Evolutionary conservation across 495 filamentous ascomycete species (phyloP).

Genomic region (Hypoxylon cercidicola): DNA sequence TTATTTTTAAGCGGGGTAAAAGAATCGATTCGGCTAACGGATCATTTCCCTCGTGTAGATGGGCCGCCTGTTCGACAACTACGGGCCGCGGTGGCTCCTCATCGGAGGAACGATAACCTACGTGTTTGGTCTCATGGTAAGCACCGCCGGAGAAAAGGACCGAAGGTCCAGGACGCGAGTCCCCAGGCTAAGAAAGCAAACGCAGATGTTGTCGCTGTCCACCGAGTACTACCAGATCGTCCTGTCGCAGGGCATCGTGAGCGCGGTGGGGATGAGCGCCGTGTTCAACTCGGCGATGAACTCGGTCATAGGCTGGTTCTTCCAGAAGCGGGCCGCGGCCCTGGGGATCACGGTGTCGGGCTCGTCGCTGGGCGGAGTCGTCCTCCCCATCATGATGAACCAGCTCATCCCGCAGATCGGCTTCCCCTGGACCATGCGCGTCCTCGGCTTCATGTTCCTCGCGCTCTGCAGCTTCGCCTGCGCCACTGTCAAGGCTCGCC

Average conservation of each 20-base stretch:
- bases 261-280: constrained; percentile 64
- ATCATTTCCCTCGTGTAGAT: constrained; percentile 44
- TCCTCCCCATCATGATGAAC: constrained; percentile 77
- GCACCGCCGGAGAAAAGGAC: too few species aligned
- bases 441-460: constrained; percentile 74
- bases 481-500: constrained; percentile 70
- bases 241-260: constrained; percentile 66
- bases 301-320: constrained; percentile 74
- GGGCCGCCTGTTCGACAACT: constrained; percentile 74
- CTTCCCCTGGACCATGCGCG: constrained; percentile 79
- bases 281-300: constrained; percentile 73
- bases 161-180: too few species aligned
- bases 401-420: constrained; percentile 70
- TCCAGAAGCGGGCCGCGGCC: constrained; percentile 70
- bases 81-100: constrained; percentile 72
- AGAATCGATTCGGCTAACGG: constrained; percentile 2
- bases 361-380: constrained; percentile 72
- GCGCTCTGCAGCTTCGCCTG: constrained; percentile 69
- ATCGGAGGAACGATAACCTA: constrained; percentile 69
- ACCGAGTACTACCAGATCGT: constrained; percentile 73
- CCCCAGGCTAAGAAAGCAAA: too few species aligned
- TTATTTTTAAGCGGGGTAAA: too few species aligned
- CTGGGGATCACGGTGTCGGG: constrained; percentile 75
- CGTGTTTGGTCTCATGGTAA: constrained; percentile 72
- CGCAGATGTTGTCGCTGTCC: constrained; percentile 68